phyloP scores from a whole-genome alignment of 164 flowering plant species.

The Buxus sempervirens region DNA sequence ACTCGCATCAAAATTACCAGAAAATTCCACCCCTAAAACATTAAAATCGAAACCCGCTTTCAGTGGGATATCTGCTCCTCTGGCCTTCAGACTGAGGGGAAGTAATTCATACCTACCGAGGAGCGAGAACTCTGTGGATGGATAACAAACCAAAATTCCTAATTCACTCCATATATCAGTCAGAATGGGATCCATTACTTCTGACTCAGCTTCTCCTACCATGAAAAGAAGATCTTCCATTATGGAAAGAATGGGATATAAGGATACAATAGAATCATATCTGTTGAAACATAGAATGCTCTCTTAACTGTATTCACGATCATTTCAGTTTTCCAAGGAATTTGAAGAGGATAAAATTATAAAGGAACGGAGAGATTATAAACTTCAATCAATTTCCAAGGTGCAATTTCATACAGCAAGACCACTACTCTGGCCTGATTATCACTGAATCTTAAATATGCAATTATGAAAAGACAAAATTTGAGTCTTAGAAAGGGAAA shows the following conservation, averaged over 20 bases:
- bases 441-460: too few species aligned
- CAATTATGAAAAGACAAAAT: too few species aligned
- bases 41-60: slow-evolving; percentile 31
- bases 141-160: slow-evolving; percentile 35
- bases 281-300: too few species aligned
- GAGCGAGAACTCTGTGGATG: slow-evolving; percentile 24
- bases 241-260: slow-evolving; percentile 92
- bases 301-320: background rate
- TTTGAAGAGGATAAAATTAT: slow-evolving; percentile 30
- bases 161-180: slow-evolving; percentile 57
- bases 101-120: slow-evolving; percentile 23
- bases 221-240: slow-evolving; percentile 55
- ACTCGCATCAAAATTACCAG: slow-evolving; percentile 24
- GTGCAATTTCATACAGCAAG: slow-evolving; percentile 23
- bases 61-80: slow-evolving; percentile 19
- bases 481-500: too few species aligned
- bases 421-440: too few species aligned
- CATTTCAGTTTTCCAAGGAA: slow-evolving; percentile 27
- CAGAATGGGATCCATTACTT: slow-evolving; percentile 33
- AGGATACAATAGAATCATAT: slow-evolving; percentile 31
- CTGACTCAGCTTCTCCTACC: slow-evolving; percentile 31
- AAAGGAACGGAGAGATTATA: slow-evolving; percentile 35
- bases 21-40: slow-evolving; percentile 23
- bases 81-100: slow-evolving; percentile 31
- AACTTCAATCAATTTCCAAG: slow-evolving; percentile 44